Base-by-base conservation (phyloP, 306 rosid species). In the Fragaria vesca region DNA sequence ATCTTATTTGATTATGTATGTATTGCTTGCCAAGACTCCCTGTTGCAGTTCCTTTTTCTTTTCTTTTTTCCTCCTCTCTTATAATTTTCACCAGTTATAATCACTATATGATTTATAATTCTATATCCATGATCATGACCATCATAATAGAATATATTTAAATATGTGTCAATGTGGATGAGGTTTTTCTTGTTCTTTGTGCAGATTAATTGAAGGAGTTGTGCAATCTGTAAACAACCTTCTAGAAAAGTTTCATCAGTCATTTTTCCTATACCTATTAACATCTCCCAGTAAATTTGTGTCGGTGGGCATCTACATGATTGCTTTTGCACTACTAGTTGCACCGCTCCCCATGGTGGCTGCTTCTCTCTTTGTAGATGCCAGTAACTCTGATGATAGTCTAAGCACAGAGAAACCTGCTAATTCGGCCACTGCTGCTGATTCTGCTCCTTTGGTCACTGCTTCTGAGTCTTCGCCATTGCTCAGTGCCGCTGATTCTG, bases 131-230 rank as follows among this genome's bases (percentile, higher is more conserved):
- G 36, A 30, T 3, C 34, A 28, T 28, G 30, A 28, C 30, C 30
- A 30, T 12, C 66, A 54, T 51, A 5, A 11, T 71, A 11, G 45
- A 72, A 34, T 4, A 13, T 38, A 61, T 52, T 55, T 24, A 54
- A 68, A 81, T 24, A 58, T 52, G 72, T 26, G 69, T 76, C 77
- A 75, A 20, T 72, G 4, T 71, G 72, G 79, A 75, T 81, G 60
- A 77, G 70, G 47, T 46, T 74, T 76, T 77, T 78, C 47, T 18
- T 74, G 11, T 28, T 72, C 15, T 62, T 79, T 68, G 66, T 86
- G 83, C 98, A 95, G 97, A 86, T 85, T 95, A 80, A 81, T 95
- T 70, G 97, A 95, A 88, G 98, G 97, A 91, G 97, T 89, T 69
- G 42, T 93, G 54, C 97, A 86, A 38, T 92, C 97, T 2, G 93